Evolutionary conservation across 805 yeast genomes (phyloP).

Genomic region (Kluyveromyces lactis): DNA sequence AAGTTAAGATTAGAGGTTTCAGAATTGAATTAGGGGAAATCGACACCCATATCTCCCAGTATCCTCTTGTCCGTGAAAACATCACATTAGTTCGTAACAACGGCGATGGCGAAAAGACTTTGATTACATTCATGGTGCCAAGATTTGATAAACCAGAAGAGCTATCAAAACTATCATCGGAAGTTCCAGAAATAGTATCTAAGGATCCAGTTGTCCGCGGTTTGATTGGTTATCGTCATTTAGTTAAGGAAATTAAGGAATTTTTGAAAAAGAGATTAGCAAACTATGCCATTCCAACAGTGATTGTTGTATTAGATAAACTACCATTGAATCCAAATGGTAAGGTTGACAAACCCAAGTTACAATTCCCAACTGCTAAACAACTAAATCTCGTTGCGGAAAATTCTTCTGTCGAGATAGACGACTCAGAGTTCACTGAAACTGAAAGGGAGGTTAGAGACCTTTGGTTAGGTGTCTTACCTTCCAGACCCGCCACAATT

Average conservation of each 20-base stretch:
- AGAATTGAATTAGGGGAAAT: slow-evolving; percentile 97
- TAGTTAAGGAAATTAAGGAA: slow-evolving; percentile 74
- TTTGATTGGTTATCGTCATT: slow-evolving; percentile 61
- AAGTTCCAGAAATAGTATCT: slow-evolving; percentile 32
- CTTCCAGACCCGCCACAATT: slow-evolving; percentile 72
- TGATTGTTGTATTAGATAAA: slow-evolving; percentile 77
- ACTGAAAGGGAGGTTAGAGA: slow-evolving; percentile 66
- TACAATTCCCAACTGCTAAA: slow-evolving; percentile 88
- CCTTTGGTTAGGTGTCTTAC: slow-evolving; percentile 79
- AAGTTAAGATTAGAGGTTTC: slow-evolving; percentile 96
- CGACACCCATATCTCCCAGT: slow-evolving; percentile 94
- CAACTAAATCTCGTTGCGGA: slow-evolving; percentile 72
- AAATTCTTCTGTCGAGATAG: slow-evolving; percentile 34
- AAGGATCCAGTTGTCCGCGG: slow-evolving; percentile 70
- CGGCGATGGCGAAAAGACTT: slow-evolving; percentile 84
- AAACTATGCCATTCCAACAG: slow-evolving; percentile 84
- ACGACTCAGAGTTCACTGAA: slow-evolving; percentile 48
- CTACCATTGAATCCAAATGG: slow-evolving; percentile 97
- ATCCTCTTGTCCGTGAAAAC: slow-evolving; percentile 86
- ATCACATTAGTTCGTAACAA: slow-evolving; percentile 87
- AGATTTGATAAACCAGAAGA: slow-evolving; percentile 45
- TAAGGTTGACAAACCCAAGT: slow-evolving; percentile 92
- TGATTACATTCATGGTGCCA: slow-evolving; percentile 89
- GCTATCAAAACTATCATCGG: slow-evolving; percentile 35
- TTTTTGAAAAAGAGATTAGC: slow-evolving; percentile 85